These are phyloP conservation scores for Tricholoma furcatifolium DNA, from an alignment of 768 basidiomycete species.

Conservation along the genomic window DNA sequence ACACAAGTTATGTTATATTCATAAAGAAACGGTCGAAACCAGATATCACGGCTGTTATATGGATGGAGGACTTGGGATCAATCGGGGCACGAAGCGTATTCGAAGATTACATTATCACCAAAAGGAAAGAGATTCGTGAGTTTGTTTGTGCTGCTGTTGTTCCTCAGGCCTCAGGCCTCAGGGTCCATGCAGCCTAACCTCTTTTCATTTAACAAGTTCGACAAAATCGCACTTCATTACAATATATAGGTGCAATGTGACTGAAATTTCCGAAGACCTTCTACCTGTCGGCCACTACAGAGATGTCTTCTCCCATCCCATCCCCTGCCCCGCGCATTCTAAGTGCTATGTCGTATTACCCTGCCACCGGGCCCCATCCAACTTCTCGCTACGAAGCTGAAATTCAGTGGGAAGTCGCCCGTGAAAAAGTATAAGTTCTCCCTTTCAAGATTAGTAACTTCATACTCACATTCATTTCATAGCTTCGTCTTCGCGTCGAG, in stretches of 20 bases:
- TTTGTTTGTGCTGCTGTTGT: too few species aligned
- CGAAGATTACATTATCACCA: too few species aligned
- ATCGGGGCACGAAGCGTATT: too few species aligned
- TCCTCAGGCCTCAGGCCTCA: too few species aligned
- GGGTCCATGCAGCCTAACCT: conserved; percentile 15
- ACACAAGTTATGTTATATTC: too few species aligned
- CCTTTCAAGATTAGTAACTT: neutral
- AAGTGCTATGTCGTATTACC: neutral
- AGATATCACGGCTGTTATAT: too few species aligned
- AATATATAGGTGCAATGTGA: neutral
- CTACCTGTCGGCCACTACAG: neutral
- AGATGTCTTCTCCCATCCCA: too few species aligned
- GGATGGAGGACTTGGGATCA: too few species aligned
- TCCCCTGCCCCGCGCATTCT: neutral
- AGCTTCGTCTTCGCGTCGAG: conserved; percentile 1
- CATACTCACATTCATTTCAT: neutral
- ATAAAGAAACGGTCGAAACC: too few species aligned
- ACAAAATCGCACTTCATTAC: neutral
- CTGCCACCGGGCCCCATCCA: neutral
- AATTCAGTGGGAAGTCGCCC: conserved; percentile 8
- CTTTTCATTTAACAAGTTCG: conserved; percentile 6
- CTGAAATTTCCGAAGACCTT: neutral
- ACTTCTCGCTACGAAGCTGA: conserved; percentile 7
- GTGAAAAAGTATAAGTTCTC: neutral
- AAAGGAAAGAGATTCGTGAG: too few species aligned